Conservation (phyloP, 495 filamentous ascomycete genomes). For the Hypoxylon lenormandii region DNA sequence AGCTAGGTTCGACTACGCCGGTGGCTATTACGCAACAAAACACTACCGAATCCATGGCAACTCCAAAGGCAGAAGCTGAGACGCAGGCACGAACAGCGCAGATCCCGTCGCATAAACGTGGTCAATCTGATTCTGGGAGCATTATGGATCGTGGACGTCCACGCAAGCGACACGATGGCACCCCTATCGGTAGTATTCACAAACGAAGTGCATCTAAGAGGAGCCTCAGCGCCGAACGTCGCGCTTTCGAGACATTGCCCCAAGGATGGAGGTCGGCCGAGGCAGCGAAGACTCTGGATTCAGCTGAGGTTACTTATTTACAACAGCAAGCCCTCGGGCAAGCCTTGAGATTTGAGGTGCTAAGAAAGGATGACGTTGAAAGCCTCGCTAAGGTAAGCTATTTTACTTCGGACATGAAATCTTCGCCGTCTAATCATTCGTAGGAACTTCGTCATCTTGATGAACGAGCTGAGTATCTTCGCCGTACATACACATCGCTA, state of each 20-base stretch:
- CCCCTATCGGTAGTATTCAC: conserved; percentile 49
- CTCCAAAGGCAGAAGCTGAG: conserved; percentile 54
- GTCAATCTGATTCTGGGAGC: conserved; percentile 68
- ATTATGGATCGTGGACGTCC: conserved; percentile 72
- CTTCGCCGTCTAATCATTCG: conserved; percentile 32
- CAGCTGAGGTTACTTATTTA: conserved; percentile 65
- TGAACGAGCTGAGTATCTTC: conserved; percentile 76
- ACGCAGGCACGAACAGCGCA: conserved; percentile 42
- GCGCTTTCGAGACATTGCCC: conserved; percentile 68
- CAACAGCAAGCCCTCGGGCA: conserved; percentile 73
- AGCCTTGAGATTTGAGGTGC: conserved; percentile 73
- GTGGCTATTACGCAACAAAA: conserved; percentile 46
- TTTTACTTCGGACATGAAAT: neutral
- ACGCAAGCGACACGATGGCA: conserved; percentile 60
- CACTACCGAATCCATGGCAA: conserved; percentile 37
- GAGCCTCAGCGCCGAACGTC: conserved; percentile 60
- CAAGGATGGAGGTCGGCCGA: conserved; percentile 67
- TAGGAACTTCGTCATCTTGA: conserved; percentile 77
- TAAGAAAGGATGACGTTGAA: conserved; percentile 75
- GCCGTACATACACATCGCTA: conserved; percentile 75
- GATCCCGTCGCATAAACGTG: conserved; percentile 57
- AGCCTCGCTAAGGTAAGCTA: conserved; percentile 68
- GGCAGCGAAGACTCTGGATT: conserved; percentile 60
- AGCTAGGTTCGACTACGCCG: conserved; percentile 36
- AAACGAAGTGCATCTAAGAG: conserved; percentile 54